Conservation (phyloP, 2,329 filamentous ascomycete genomes). For the Xylaria sp. region DNA sequence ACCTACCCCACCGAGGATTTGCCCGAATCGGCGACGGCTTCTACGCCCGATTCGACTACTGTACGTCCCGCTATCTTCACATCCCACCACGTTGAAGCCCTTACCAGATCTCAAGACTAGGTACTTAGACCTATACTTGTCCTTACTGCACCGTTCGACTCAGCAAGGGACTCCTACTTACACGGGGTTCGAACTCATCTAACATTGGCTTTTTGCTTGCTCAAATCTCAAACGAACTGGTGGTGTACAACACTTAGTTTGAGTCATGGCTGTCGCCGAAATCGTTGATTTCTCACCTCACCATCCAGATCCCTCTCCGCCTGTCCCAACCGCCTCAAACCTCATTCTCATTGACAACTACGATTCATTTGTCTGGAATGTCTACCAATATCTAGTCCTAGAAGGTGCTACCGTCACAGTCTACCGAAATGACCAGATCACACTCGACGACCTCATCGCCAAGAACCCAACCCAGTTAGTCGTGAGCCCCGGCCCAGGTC, state of each 20-base stretch:
- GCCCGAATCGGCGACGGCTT: conserved; percentile 32
- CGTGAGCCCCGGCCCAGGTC: conserved; percentile 93
- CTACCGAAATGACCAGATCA: conserved; percentile 91
- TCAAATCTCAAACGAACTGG: neutral
- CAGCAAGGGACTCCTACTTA: neutral
- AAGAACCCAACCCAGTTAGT: conserved; percentile 93
- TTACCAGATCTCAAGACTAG: conserved; percentile 4
- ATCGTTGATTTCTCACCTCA: conserved; percentile 86
- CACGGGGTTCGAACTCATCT: neutral
- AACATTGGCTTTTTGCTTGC: neutral
- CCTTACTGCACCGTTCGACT: neutral
- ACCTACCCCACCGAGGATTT: conserved; percentile 27
- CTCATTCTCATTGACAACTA: conserved; percentile 98
- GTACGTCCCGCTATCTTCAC: conserved; percentile 22
- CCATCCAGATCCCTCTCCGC: conserved; percentile 78
- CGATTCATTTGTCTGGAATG: conserved; percentile 99
- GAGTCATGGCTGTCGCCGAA: conserved; percentile 60
- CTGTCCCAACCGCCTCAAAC: conserved; percentile 84
- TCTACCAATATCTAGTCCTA: conserved; percentile 97
- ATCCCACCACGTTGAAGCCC: neutral
- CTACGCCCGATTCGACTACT: conserved; percentile 8
- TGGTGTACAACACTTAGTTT: conserved; percentile 5
- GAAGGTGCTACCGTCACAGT: conserved; percentile 93
- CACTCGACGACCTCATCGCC: conserved; percentile 82
- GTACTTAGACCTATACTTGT: neutral